These are phyloP conservation scores for Torulaspora globosa DNA, from an alignment of 1,139 yeast species.

Conservation along the genomic window DNA sequence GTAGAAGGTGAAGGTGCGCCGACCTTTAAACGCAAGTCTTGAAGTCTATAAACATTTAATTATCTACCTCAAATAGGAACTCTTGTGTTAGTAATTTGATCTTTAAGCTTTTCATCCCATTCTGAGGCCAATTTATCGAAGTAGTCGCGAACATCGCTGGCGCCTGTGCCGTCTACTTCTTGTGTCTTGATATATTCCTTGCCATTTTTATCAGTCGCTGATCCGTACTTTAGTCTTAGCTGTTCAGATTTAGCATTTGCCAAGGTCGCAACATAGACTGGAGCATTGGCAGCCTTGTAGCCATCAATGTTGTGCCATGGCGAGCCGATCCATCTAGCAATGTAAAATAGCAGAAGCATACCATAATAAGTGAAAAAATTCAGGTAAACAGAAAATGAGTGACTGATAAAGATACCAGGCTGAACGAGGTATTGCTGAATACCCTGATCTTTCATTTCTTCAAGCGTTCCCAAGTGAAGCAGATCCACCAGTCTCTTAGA, in stretches of 20 bases:
- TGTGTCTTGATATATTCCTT: constrained; percentile 54
- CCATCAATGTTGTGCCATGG: constrained; percentile 87
- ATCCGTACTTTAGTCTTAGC: constrained; percentile 66
- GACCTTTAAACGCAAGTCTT: neutral
- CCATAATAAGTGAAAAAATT: constrained; percentile 77
- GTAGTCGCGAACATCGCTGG: constrained; percentile 58
- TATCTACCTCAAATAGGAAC: constrained; percentile 20
- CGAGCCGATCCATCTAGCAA: constrained; percentile 81
- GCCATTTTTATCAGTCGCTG: constrained; percentile 64
- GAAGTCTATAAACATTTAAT: neutral
- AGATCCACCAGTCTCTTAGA: constrained; percentile 86
- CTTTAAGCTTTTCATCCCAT: constrained; percentile 67
- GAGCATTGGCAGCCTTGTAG: constrained; percentile 84
- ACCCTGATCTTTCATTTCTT: constrained; percentile 46
- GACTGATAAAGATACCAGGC: constrained; percentile 91
- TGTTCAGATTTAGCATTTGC: constrained; percentile 45
- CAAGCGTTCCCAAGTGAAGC: constrained; percentile 67
- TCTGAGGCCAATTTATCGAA: constrained; percentile 51
- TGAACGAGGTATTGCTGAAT: constrained; percentile 75
- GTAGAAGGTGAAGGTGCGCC: neutral
- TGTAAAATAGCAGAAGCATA: constrained; percentile 75
- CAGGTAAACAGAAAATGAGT: constrained; percentile 70
- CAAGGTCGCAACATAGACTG: constrained; percentile 53
- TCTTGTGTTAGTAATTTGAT: constrained; percentile 63
- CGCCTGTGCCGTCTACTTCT: constrained; percentile 60